A percentile compares a stretch with the other conserved stretches of the same genome.
Conservation (phyloP, 257 asterid genomes). For the Nicotiana otophora region DNA sequence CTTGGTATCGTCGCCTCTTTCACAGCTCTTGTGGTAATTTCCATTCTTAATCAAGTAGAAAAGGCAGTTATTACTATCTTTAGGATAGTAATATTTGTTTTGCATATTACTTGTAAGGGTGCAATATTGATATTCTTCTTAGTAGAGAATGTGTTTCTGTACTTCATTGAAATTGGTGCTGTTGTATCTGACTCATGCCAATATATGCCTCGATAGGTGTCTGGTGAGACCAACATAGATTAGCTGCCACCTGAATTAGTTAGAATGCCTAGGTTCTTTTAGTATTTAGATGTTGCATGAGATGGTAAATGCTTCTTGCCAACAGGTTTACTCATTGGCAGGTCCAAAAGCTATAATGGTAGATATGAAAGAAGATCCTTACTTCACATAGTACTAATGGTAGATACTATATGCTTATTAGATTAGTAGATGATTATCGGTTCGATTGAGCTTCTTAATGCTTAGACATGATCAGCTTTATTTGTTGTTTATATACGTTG, state of each 20-base stretch:
- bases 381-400: neutral
- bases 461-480: neutral
- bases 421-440: neutral
- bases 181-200: neutral
- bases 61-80: neutral
- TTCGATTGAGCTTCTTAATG: neutral
- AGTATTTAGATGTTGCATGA: neutral
- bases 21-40: constrained; percentile 77
- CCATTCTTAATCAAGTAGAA: neutral
- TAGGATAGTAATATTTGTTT: neutral
- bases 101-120: neutral
- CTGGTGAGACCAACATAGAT: neutral
- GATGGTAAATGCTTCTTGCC: neutral
- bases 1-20: constrained; percentile 63
- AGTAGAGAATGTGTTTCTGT: neutral
- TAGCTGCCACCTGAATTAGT: neutral
- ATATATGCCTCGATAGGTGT: neutral
- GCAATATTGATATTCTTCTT: neutral
- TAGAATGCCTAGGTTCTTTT: neutral
- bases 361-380: neutral
- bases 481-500: neutral
- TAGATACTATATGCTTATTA: neutral
- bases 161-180: neutral
- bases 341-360: neutral
- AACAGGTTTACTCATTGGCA: neutral